phyloP scores from a whole-genome alignment of 2,329 filamentous ascomycete genomes.

The Arthrobotrys entomopaga region DNA sequence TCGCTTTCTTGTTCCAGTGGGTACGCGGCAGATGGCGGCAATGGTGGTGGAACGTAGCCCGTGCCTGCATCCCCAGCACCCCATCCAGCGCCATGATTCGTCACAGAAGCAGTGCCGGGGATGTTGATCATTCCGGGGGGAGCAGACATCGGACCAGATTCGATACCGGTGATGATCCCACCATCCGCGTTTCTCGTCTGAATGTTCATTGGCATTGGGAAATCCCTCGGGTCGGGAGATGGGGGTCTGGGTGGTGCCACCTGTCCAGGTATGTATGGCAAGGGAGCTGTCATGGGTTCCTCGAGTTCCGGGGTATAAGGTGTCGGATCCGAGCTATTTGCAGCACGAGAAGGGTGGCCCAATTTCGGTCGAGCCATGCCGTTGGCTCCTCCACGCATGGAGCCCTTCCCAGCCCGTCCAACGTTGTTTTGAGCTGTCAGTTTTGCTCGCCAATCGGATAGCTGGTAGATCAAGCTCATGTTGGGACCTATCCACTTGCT shows the following conservation, averaged over 20 bases:
- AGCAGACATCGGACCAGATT: constrained; percentile 74
- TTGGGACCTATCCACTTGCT: constrained; percentile 91
- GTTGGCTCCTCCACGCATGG: constrained; percentile 49
- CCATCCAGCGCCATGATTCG: constrained; percentile 50
- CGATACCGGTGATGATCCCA: constrained; percentile 63
- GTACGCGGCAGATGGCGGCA: constrained; percentile 55
- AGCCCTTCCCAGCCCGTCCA: constrained; percentile 53
- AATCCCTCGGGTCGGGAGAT: constrained; percentile 60
- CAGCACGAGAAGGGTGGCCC: constrained; percentile 52
- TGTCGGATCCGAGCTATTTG: constrained; percentile 61
- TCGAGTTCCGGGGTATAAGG: constrained; percentile 64
- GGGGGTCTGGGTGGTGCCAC: constrained; percentile 60
- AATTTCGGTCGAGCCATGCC: constrained; percentile 46
- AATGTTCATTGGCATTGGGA: constrained; percentile 57
- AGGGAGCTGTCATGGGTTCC: constrained; percentile 71
- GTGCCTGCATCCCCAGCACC: constrained; percentile 30
- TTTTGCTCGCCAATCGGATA: constrained; percentile 63
- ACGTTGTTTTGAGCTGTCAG: constrained; percentile 55
- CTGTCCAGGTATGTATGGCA: constrained; percentile 67
- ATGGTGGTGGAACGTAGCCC: constrained; percentile 54
- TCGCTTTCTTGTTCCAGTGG: constrained; percentile 54
- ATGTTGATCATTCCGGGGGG: constrained; percentile 63
- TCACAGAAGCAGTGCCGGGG: constrained; percentile 55
- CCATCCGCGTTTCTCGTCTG: constrained; percentile 58
- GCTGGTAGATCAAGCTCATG: constrained; percentile 89